phyloP scores from a whole-genome alignment of 2,329 filamentous ascomycete species.

The Lecanicillium sp. region DNA sequence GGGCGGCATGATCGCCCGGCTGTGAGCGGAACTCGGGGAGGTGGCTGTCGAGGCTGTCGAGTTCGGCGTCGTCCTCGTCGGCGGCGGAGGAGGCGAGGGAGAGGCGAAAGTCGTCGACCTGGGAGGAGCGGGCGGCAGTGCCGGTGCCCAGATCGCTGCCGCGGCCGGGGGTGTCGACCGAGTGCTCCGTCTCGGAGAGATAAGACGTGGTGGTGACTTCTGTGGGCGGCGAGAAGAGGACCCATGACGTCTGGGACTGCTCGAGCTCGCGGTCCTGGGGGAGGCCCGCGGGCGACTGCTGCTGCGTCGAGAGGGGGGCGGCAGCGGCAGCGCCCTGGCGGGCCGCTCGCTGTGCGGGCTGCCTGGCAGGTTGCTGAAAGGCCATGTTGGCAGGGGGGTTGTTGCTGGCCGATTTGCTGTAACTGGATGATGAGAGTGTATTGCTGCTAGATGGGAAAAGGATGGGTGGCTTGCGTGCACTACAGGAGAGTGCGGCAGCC shows the following conservation, averaged over 20 bases:
- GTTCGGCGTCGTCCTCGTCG: conserved; percentile 62
- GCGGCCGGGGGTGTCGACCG: conserved; percentile 59
- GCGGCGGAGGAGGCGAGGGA: conserved; percentile 33
- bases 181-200: conserved; percentile 60
- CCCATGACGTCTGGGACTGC: conserved; percentile 80
- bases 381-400: no score
- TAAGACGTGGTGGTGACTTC: conserved; percentile 59
- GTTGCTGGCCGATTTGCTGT: no score
- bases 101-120: conserved; percentile 38
- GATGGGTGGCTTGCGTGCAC: no score
- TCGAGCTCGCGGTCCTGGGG: conserved; percentile 43
- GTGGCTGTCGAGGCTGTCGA: conserved; percentile 91
- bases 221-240: conserved; percentile 79
- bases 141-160: conserved; percentile 77
- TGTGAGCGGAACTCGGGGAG: conserved; percentile 77
- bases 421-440: no score
- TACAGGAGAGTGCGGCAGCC: no score
- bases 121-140: conserved; percentile 57
- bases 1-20: conserved; percentile 26
- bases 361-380: conserved; percentile 55
- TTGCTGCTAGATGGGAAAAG: no score
- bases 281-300: conserved; percentile 21
- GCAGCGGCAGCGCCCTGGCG: conserved; percentile 36
- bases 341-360: conserved; percentile 43
- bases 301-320: conserved; percentile 21